These are phyloP conservation scores for Ligustrum vulgare DNA, from an alignment of 257 asterid species.

Conservation along the genomic window DNA sequence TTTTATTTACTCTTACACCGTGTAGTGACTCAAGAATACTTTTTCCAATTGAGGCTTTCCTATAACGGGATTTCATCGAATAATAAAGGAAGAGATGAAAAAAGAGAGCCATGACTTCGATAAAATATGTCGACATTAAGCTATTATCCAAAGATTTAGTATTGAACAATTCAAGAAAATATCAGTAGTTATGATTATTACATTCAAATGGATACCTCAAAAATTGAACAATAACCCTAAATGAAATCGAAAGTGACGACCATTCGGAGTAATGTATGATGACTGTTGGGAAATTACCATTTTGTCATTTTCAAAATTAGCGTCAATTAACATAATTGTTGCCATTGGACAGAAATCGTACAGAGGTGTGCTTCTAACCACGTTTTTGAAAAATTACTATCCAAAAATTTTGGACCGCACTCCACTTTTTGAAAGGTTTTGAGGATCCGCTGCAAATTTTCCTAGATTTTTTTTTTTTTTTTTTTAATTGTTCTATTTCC, in stretches of 20 bases:
- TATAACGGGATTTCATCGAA: slow-evolving; percentile 81
- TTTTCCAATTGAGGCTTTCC: slow-evolving; percentile 81
- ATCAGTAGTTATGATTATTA: slow-evolving; percentile 41
- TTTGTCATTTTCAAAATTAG: no score
- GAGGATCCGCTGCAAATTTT: no score
- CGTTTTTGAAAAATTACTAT: no score
- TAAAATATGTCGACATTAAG: not conserved
- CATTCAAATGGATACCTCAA: slow-evolving; percentile 83
- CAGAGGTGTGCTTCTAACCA: no score
- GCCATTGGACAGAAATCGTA: no score
- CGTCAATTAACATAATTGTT: no score
- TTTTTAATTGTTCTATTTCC: not conserved
- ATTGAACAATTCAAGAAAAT: not conserved
- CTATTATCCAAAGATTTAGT: not conserved
- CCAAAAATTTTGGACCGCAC: no score
- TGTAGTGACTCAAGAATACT: slow-evolving; percentile 78
- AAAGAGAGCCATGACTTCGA: not conserved
- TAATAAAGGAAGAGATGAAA: not conserved
- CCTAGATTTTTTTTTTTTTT: no score
- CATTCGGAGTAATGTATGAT: not conserved
- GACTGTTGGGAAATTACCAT: no score
- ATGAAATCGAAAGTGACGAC: not conserved
- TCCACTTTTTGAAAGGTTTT: no score
- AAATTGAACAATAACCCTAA: slow-evolving; percentile 78
- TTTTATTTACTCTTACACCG: slow-evolving; percentile 80